Base-by-base conservation (phyloP, 2,329 filamentous ascomycete genomes). In the Cucurbitaria berberidis region DNA sequence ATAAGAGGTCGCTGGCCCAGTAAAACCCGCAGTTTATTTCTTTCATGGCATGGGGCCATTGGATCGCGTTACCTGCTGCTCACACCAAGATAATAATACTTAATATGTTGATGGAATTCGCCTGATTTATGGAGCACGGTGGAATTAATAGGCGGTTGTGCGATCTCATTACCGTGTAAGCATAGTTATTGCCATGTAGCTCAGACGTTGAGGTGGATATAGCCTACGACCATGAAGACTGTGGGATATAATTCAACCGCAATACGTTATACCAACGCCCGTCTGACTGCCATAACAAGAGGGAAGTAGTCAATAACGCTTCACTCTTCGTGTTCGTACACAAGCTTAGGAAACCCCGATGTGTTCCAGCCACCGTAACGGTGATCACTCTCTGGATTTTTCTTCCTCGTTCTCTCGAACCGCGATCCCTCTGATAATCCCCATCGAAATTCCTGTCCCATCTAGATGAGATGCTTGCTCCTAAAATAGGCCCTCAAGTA, bases 401-500 rank as follows among this genome's bases (percentile, higher is more conserved):
- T 34, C 30, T 15, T 45, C 45, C 56, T 16, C 47, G 32, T 45
- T 50, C 44, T 42, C 29, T 34, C 10, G 27, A 10, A 10, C 6
- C n/a, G 6, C 5, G 2, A 3, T 11, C 7, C 16, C 19, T 36
- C 6, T n/a, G 22, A 26, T 41, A 16, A 7, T 15, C n/a, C 21
- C 6, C 21, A 41, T 10, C 21, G 7, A n/a, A 19, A 11, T 13
- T 27, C 9, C 16, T 29, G 11, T 6, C 3, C 9, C 29, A 32
- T 53, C 52, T 76, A 81, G 63, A 81, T 82, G 57, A 82, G 75
- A 72, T 82, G 80, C 78, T 82, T 82, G 41, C 74, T 77, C 60
- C 76, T 76, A 84, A 99, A 99, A 83, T 99, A 99, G 60, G 93
- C 93, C 75, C 95, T 85, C 78, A 99, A 83, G 79, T 99, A 99